Evolutionary conservation across 192 early-diverging fungal genomes (phyloP).

Genomic region (Podochytrium sp.): DNA sequence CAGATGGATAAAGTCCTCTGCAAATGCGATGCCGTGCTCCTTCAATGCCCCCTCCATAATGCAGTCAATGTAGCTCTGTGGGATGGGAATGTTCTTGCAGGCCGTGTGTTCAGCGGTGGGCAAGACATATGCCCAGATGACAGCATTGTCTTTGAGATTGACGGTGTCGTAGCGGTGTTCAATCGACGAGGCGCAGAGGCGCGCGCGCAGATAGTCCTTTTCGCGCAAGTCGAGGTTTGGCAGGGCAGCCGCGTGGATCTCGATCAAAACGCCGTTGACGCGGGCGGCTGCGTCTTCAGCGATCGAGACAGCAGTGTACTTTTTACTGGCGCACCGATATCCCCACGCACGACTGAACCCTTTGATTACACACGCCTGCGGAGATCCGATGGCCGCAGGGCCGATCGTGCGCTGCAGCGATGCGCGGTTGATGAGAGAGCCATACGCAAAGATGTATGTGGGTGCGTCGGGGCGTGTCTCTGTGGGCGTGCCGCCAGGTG

Average conservation of each 20-base stretch:
- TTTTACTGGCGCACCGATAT: slow-evolving; percentile 39
- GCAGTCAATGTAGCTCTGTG: slow-evolving; percentile 55
- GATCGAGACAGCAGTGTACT: slow-evolving; percentile 54
- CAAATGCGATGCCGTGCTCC: slow-evolving; percentile 35
- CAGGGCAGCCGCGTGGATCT: slow-evolving; percentile 32
- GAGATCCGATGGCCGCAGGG: neutral
- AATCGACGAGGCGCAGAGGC: neutral
- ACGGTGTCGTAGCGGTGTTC: neutral
- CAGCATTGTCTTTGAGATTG: slow-evolving; percentile 1
- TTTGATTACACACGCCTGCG: slow-evolving; percentile 29
- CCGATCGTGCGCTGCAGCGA: slow-evolving; percentile 42
- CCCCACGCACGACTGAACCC: slow-evolving; percentile 45
- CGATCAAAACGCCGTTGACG: slow-evolving; percentile 54
- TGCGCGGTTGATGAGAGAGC: slow-evolving; percentile 49
- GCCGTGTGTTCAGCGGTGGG: slow-evolving; percentile 24
- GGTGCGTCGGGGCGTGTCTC: neutral
- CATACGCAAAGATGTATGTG: slow-evolving; percentile 48
- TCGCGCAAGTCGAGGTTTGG: slow-evolving; percentile 46
- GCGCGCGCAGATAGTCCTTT: slow-evolving; percentile 34
- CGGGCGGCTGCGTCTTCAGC: neutral
- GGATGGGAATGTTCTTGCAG: slow-evolving; percentile 41
- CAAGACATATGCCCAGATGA: slow-evolving; percentile 47
- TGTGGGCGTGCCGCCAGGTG: neutral
- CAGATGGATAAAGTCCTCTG: slow-evolving; percentile 43
- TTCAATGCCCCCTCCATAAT: slow-evolving; percentile 46